phyloP scores from a whole-genome alignment of 208 protist species.

The Leptomonas pyrrhocoris region DNA sequence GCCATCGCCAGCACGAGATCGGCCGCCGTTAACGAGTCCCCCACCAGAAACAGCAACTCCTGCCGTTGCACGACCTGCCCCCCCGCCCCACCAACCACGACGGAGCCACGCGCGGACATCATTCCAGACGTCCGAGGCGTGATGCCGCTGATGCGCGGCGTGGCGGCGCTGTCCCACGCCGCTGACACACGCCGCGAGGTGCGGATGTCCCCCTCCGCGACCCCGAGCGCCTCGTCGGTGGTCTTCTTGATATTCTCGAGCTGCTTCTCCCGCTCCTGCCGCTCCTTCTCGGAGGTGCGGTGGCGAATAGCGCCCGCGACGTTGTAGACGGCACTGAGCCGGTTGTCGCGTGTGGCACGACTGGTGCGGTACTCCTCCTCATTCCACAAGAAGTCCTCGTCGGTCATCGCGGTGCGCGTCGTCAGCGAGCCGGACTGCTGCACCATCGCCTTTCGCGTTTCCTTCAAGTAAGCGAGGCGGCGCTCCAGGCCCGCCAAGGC shows the following conservation, averaged over 20 bases:
- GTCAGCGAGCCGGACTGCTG: conserved; percentile 36
- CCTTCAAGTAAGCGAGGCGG: conserved; percentile 44
- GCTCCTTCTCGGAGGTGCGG: conserved; percentile 35
- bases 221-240: conserved; percentile 27
- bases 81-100: conserved; percentile 13
- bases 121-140: conserved; percentile 33
- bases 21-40: conserved; percentile 73
- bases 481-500: conserved; percentile 49
- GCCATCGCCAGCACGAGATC: conserved; percentile 60
- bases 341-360: conserved; percentile 30
- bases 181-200: conserved; percentile 16
- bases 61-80: conserved; percentile 31
- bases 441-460: conserved; percentile 33
- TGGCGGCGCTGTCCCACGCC: conserved; percentile 16
- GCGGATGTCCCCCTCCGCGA: not conserved
- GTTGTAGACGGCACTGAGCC: conserved; percentile 50
- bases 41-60: conserved; percentile 66
- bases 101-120: conserved; percentile 32
- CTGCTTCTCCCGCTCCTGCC: conserved; percentile 43
- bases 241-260: conserved; percentile 28
- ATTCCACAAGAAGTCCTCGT: conserved; percentile 27
- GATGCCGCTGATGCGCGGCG: conserved; percentile 30
- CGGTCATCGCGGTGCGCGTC: conserved; percentile 25
- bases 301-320: conserved; percentile 42
- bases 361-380: conserved; percentile 33